Conservation (phyloP, 1,284 basidiomycete species). For the Wallemia mellicola region DNA sequence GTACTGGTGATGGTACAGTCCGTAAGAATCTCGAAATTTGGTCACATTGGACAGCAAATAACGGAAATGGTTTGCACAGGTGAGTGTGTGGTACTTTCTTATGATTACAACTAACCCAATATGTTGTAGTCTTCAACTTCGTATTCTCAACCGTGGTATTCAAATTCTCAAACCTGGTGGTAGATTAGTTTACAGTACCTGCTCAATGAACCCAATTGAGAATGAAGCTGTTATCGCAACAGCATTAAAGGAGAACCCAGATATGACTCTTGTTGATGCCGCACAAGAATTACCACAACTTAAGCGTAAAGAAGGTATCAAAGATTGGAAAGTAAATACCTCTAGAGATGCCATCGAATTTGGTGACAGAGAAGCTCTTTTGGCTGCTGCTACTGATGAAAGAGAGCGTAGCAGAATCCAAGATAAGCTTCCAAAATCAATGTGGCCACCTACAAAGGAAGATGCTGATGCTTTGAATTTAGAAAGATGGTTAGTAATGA, state of each 20-base stretch:
- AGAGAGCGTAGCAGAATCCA: conserved; percentile 19
- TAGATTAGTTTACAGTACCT: conserved; percentile 88
- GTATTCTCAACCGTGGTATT: conserved; percentile 77
- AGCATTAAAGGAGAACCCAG: conserved; percentile 37
- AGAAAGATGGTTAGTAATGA: too few relatives aligned
- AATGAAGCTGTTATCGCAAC: conserved; percentile 89
- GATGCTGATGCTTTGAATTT: neutral
- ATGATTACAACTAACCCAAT: neutral
- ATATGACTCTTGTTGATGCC: conserved; percentile 17
- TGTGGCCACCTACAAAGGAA: neutral
- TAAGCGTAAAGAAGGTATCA: neutral
- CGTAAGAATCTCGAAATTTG: conserved; percentile 88
- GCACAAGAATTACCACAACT: neutral
- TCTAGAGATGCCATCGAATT: neutral
- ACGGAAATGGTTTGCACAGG: conserved; percentile 72
- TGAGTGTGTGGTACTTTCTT: conserved; percentile 16
- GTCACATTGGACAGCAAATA: conserved; percentile 65
- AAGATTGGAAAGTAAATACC: neutral
- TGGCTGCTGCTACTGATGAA: conserved; percentile 18
- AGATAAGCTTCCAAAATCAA: conserved; percentile 3
- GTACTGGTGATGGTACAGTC: conserved; percentile 85
- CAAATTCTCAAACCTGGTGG: conserved; percentile 58
- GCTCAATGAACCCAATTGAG: conserved; percentile 86
- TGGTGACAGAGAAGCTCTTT: conserved; percentile 3
- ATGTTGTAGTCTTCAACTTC: conserved; percentile 53